Base-by-base conservation (phyloP, 345 rosid species). In the Geranium rotundifolium region DNA sequence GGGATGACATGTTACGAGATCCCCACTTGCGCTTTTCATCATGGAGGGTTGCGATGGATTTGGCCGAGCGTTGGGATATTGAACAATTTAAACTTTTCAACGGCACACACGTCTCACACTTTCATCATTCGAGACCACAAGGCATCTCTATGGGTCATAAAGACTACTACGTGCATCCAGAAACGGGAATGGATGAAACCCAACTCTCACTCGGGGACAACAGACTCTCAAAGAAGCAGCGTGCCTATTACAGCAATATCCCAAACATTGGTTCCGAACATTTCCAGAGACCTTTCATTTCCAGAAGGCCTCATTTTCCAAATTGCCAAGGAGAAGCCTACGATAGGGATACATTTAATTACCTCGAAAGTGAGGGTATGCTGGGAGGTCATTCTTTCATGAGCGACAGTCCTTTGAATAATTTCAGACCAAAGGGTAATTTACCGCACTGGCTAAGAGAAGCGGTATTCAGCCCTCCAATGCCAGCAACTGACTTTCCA, bases 401-500 rank as follows among this genome's bases (percentile, higher is more conserved):
- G 20, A 56, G n/a, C 17, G 49, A 63, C 23, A 17, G 9, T 41
- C 65, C 55, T 41, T 5, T 4, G 64, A 16, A 54, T 59, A 20
- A 61, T 46, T 31, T 18, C 56, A n/a, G 64, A 52, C 55, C 58
- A 8, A 72, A 60, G 18, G 74, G 67, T 29, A 68, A 59, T 57
- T 65, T 80, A 46, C 81, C 81, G 18, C 76, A 69, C 71, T 76
- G 84, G 84, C 69, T 80, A 19, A 67, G 75, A 69, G 81, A 76
- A 70, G 75, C 59, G 9, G 76, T 74, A 14, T 61, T 54, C 6
- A 72, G 70, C 64, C 72, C 75, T 16, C 74, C 64, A 23, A 68
- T 66, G 56, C 65, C 63, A 63, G 34, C 19, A 4, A 57, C 59
- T 57, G 59, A 50, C 17, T 41, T 67, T 4, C 61, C 65, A 1